Evolutionary conservation across 2,329 filamentous ascomycete species (phyloP).

Genomic region (Arthrobotrys entomopaga): DNA sequence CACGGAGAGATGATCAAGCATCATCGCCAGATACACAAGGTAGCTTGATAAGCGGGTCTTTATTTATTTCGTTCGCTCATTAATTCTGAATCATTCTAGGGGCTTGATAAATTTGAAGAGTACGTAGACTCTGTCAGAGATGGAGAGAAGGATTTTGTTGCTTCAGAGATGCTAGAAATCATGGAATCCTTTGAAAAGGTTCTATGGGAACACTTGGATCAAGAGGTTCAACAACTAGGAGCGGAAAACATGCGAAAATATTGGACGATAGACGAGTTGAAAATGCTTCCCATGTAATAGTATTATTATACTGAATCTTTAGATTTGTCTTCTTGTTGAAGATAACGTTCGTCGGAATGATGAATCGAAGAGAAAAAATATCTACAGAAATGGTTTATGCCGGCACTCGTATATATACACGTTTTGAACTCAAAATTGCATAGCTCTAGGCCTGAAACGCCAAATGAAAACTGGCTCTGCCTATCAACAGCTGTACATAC

Average conservation of each 20-base stretch:
- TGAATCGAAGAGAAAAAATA: slow-evolving; percentile 2
- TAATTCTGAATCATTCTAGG: slow-evolving; percentile 5
- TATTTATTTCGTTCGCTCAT: too few species aligned
- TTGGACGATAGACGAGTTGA: slow-evolving; percentile 76
- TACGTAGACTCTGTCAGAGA: slow-evolving; percentile 73
- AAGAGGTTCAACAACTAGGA: slow-evolving; percentile 80
- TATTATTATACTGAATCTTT: not conserved
- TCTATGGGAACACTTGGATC: slow-evolving; percentile 83
- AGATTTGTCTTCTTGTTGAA: not conserved
- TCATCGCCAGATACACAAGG: slow-evolving; percentile 81
- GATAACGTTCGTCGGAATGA: too few species aligned
- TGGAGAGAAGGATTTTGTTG: slow-evolving; percentile 71
- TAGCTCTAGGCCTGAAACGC: not conserved
- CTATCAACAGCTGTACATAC: too few species aligned
- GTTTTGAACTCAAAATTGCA: too few species aligned
- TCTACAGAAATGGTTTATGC: slow-evolving; percentile 13
- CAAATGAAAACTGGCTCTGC: not conserved
- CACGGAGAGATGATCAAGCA: slow-evolving; percentile 68
- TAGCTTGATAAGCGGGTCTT: not conserved
- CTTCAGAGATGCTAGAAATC: slow-evolving; percentile 71
- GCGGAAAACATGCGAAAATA: slow-evolving; percentile 89
- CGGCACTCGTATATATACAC: slow-evolving; percentile 39
- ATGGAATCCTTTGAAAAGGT: slow-evolving; percentile 83
- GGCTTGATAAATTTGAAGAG: slow-evolving; percentile 73
- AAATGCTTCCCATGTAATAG: slow-evolving; percentile 42